Base-by-base conservation (phyloP, 129 eudicot species). In the Ambrosia artemisiifolia region DNA sequence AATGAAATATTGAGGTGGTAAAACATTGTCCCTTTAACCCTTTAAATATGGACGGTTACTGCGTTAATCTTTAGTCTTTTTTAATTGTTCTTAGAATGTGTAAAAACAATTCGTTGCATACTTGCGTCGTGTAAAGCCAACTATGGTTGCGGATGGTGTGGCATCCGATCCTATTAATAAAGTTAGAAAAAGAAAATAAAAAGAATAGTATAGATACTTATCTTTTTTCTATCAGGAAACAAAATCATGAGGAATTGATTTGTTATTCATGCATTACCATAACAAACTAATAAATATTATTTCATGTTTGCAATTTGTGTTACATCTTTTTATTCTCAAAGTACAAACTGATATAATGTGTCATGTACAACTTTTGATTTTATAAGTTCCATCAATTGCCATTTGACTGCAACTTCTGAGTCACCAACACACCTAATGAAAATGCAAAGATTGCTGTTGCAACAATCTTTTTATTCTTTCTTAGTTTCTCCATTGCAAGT, bases 401-500 rank as follows among this genome's bases (percentile, higher is more conserved):
- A 76, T 75, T 71, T 33, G 87, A 63, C 71, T 84, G 85, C 50
- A 76, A 85, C 80, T 74, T 88, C 46, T 79, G 87, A 77, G 81
- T 70, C 59, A 88, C 65, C 19, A 83, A 28, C 76, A 85, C 84
- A 20, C 91, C 95, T 9, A 88, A 54, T 2, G 95, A 79, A 82
- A 88, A 88, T 67, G 91, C 86, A 61, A 88, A 49, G 62, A 85
- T 70, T 36, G 87, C 90, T 8, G 85, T 79, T 18, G 74, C 62
- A 10, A 85, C 64, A 67, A 83, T 67, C 72, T 78, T 80, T 70
- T 83, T 85, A 67, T 83, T 83, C 74, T 76, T 75, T 19, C 7
- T 76, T 34, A 88, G 57, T 48, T 78, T 83, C 60, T 70, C 76
- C 2, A 72, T 69, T 32, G 80, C 78, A 30, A 76, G 67, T 73